Evolutionary conservation across 306 rosid species (phyloP), one percentile per base, ranked within the genome.

Genomic region (Argentina anserina): DNA sequence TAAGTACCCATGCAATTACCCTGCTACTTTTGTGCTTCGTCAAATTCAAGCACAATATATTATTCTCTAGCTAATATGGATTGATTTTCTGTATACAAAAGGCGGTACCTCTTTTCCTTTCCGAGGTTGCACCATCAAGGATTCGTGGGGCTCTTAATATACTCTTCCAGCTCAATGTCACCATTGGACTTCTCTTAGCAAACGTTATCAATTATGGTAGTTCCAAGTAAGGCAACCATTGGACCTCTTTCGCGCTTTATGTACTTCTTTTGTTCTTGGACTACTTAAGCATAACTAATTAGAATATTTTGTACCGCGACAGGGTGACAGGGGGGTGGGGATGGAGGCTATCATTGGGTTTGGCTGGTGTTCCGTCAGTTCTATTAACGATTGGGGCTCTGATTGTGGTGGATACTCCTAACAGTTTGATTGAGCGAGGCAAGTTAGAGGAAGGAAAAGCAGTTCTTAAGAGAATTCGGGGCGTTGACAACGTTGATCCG

Each of bases 31-130:
- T 6, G 65, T 29, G 40, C 40, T 60, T 6, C 17, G 15, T 31
- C 65, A 14, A 29, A 29, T 60, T 59, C 6, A 15, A 59, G 28
- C 12, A 59, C n/a, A 28, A 5, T n/a, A n/a, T n/a, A n/a, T 13
- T 29, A 26, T 26, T 12, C 36, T 56, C 34, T 56, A n/a, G n/a
- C n/a, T n/a, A 25, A 56, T 13, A 3, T 28, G 3, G 5, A 14
- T 59, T 14, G 4, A 10, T 40, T 49, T 26, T 43, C 2, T 14
- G 26, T 66, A n/a, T 49, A 56, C 70, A 39, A 67, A 84, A 92
- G 98, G 98, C 96, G 0, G 98, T 90, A 53, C 98, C 96, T 26
- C 70, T 92, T 40, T 92, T 92, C 37, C 90, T 92, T 36, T 92
- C 95, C 13, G 98, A 92, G 80, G 86, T 92, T 0, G 96, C 98